phyloP scores from a whole-genome alignment of 2,329 filamentous ascomycete species.

The Verticillium longisporum region DNA sequence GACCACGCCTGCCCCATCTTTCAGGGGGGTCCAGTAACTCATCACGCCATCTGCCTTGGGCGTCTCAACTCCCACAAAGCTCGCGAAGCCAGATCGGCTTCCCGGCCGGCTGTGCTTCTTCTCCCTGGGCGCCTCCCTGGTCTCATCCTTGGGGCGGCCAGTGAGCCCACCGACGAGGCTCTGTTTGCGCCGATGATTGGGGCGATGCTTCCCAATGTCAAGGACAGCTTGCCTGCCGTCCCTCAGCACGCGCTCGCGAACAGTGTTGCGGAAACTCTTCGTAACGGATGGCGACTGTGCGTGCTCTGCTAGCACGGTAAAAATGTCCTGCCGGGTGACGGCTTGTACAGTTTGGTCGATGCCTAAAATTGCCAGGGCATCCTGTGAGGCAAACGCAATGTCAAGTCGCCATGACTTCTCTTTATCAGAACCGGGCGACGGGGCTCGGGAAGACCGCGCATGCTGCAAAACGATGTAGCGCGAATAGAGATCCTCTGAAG shows the following conservation, averaged over 20 bases:
- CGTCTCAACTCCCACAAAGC: constrained; percentile 6
- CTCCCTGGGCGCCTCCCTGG: background rate
- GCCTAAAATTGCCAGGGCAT: constrained; percentile 39
- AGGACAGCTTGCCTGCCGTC: constrained; percentile 28
- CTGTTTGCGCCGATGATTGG: constrained; percentile 6
- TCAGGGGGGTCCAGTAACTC: constrained; percentile 12
- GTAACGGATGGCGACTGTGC: constrained; percentile 33
- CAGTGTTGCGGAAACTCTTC: constrained; percentile 34
- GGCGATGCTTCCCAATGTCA: constrained; percentile 12
- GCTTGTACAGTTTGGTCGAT: constrained; percentile 22
- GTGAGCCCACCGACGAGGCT: constrained; percentile 6
- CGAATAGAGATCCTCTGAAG: constrained; percentile 14
- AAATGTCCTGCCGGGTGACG: constrained; percentile 42
- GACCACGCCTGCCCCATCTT: constrained; percentile 7
- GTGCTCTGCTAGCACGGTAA: constrained; percentile 45
- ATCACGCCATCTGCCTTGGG: constrained; percentile 7
- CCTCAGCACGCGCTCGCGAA: constrained; percentile 29
- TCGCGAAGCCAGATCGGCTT: constrained; percentile 8
- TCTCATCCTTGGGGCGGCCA: constrained; percentile 5
- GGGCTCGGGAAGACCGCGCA: constrained; percentile 7
- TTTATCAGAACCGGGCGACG: constrained; percentile 14
- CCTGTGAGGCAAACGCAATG: constrained; percentile 38
- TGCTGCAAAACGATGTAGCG: constrained; percentile 24
- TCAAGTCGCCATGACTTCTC: constrained; percentile 23
- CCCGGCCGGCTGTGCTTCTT: constrained; percentile 3